Percentiles rank a stretch among this genome's conserved stretches.
Evolutionary conservation across 2,329 filamentous ascomycete genomes (phyloP).

Genomic region (Chalaropsis ovoidea): DNA sequence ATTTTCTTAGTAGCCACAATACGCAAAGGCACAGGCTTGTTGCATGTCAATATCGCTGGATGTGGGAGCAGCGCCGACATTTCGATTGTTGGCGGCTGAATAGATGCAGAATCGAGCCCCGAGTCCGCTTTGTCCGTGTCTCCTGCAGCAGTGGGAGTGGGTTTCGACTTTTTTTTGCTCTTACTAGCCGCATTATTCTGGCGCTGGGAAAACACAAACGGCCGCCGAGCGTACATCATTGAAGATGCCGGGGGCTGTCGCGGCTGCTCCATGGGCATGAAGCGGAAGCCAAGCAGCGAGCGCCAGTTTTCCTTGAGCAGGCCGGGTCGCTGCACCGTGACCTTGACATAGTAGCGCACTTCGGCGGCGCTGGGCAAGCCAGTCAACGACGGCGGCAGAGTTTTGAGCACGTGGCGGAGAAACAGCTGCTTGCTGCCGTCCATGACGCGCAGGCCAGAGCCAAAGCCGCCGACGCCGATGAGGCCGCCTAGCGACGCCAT

Average conservation of each 20-base stretch:
- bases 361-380: constrained; percentile 80
- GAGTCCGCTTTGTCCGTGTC: constrained; percentile 7
- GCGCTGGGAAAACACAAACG: constrained; percentile 46
- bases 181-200: constrained; percentile 21
- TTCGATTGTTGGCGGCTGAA: constrained; percentile 58
- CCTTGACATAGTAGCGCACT: constrained; percentile 89
- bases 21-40: constrained; percentile 70
- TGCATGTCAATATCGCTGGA: constrained; percentile 80
- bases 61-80: constrained; percentile 69
- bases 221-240: constrained; percentile 74
- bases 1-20: constrained; percentile 69
- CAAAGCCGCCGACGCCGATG: constrained; percentile 44
- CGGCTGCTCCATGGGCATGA: constrained; percentile 86
- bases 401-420: constrained; percentile 66
- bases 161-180: constrained; percentile 23
- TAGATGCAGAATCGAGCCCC: constrained; percentile 24
- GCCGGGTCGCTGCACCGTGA: constrained; percentile 80
- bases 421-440: constrained; percentile 53
- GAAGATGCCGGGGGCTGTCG: constrained; percentile 55
- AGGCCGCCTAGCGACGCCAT: constrained; percentile 47
- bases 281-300: constrained; percentile 59
- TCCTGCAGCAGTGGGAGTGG: background rate
- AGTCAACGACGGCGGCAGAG: constrained; percentile 79
- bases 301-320: constrained; percentile 87
- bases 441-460: constrained; percentile 48